phyloP scores from a whole-genome alignment of 2,329 filamentous ascomycete genomes.

The Alternaria novae-zelandiae region DNA sequence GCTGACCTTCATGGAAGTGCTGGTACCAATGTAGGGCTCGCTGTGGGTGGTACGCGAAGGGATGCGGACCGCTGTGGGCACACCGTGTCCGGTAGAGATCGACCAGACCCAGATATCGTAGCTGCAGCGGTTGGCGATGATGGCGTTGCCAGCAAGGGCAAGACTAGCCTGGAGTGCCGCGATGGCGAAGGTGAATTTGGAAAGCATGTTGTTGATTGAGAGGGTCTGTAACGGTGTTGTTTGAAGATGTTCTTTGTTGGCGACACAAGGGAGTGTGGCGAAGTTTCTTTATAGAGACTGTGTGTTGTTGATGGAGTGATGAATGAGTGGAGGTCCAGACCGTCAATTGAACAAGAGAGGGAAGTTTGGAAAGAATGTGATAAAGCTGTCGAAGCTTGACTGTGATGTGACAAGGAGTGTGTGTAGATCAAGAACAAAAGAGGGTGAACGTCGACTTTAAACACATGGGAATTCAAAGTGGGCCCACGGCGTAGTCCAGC shows the following conservation, averaged over 20 bases:
- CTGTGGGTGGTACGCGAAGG: slow-evolving; percentile 26
- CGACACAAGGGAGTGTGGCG: background rate
- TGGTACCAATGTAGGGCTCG: slow-evolving; percentile 25
- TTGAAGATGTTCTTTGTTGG: background rate
- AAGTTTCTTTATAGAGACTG: background rate
- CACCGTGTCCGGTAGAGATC: slow-evolving; percentile 16
- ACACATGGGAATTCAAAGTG: background rate
- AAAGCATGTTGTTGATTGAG: slow-evolving; percentile 20
- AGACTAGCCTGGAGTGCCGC: slow-evolving; percentile 25
- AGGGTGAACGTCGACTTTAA: background rate
- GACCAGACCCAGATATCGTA: slow-evolving; percentile 38
- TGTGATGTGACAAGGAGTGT: slow-evolving; percentile 5
- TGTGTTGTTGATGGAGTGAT: background rate
- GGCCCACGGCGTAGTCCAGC: background rate
- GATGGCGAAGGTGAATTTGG: slow-evolving; percentile 23
- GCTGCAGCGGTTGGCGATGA: slow-evolving; percentile 32
- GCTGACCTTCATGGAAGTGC: slow-evolving; percentile 34
- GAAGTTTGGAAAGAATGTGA: slow-evolving; percentile 8
- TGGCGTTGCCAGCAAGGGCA: slow-evolving; percentile 28
- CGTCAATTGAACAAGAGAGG: slow-evolving; percentile 5
- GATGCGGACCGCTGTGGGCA: slow-evolving; percentile 16
- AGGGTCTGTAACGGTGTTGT: background rate
- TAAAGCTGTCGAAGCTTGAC: slow-evolving; percentile 11
- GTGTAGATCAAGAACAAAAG: background rate
- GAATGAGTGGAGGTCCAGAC: slow-evolving; percentile 4